Base-by-base conservation (phyloP, 2,329 filamentous ascomycete genomes). In the Cladosporium sp. region DNA sequence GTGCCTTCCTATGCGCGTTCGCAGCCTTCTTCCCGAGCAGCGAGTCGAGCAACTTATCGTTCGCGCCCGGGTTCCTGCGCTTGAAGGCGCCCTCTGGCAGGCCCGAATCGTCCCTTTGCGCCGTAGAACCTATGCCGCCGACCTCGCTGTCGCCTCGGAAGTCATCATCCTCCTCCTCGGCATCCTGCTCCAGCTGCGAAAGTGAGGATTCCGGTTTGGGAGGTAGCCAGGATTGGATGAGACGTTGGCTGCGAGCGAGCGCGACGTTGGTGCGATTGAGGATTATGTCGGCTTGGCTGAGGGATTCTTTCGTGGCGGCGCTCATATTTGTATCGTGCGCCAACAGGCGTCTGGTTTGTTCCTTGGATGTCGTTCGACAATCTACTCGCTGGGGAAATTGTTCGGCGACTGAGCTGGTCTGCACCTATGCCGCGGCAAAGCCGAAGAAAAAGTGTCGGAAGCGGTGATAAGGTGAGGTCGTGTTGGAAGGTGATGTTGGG, bases 141-240 rank as follows among this genome's bases (percentile, higher is more conserved):
- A 54, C 22, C 44, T 59, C 59, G 33, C 46, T 46, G 34, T 54
- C 49, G 52, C 56, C 41, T 13, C 69, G 73, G 59, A 79, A 80
- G 37, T 80, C 70, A 35, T 80, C 70, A 59, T 78, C 71, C 44
- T 81, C 77, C 40, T 71, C 77, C 40, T 71, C 67, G 52, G 76
- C 71, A 11, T 18, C 40, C 3, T n/a, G 10, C 34, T 13, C n/a
- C 11, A 19, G 13, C 13, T 40, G 13, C n/a, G 22, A 16, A 1
- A 32, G 11, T 9, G 48, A 43, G 14, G 70, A 65, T n/a, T 65
- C 53, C 5, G 72, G 64, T 53, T 68, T 70, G n/a, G 75, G 66
- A 28, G 48, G 48, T 10, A 83, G 73, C 77, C 78, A 79, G 58
- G 80, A 81, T 46, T 77, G 72, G 54, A 83, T 69, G 14, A 81